Conservation (phyloP, 495 filamentous ascomycete species). For the Aspergillus taichungensis region DNA sequence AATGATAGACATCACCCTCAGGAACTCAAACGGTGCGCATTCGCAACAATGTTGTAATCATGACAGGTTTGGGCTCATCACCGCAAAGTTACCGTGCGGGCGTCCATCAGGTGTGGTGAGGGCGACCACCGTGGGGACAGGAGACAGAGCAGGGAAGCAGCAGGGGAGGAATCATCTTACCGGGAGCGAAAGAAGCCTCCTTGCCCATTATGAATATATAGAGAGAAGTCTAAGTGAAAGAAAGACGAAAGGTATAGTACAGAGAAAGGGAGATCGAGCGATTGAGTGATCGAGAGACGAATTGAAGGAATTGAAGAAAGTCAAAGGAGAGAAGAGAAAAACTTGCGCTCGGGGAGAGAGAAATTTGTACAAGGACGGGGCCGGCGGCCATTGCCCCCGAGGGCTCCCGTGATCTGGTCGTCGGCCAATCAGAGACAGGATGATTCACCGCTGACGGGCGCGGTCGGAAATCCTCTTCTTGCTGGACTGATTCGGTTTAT, state of each 20-base stretch:
- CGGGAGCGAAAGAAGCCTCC: slow-evolving; percentile 35
- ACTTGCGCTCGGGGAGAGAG: slow-evolving; percentile 17
- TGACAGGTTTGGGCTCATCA: no score
- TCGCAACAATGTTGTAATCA: no score
- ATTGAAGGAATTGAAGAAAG: slow-evolving; percentile 11
- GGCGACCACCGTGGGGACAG: not conserved
- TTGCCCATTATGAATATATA: slow-evolving; percentile 37
- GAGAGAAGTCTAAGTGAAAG: slow-evolving; percentile 14
- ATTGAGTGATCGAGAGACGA: slow-evolving; percentile 7
- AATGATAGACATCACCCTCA: no score
- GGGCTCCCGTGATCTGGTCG: slow-evolving; percentile 29
- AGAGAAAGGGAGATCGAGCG: slow-evolving; percentile 14
- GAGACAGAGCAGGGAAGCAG: slow-evolving; percentile 4
- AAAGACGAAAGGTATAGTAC: slow-evolving; percentile 29
- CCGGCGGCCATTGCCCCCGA: slow-evolving; percentile 17
- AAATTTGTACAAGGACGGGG: slow-evolving; percentile 24
- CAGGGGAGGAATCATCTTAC: slow-evolving; percentile 23
- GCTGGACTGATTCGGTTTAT: no score
- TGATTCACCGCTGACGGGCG: slow-evolving; percentile 34
- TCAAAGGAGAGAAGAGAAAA: slow-evolving; percentile 23
- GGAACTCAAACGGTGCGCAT: no score
- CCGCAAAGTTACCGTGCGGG: no score
- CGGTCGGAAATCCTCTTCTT: slow-evolving; percentile 17
- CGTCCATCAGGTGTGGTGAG: not conserved
- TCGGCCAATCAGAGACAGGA: slow-evolving; percentile 28